These are phyloP conservation scores for Crassisporium funariophilum DNA, from an alignment of 768 basidiomycete genomes.

Conservation along the genomic window DNA sequence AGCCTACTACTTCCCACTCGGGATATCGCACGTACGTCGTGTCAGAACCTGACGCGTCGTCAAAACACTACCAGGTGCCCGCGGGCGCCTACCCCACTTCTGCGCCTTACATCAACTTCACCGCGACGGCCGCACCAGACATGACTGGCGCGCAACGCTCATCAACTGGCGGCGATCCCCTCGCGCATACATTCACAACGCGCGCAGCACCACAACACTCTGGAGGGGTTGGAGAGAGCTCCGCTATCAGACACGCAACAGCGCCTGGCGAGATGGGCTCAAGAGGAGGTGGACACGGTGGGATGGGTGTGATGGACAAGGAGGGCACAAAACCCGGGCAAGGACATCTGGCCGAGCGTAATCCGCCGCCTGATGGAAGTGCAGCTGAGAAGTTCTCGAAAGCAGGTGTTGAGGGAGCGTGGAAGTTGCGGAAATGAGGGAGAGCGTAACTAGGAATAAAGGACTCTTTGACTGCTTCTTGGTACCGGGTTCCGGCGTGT, in stretches of 20 bases:
- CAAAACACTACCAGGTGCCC: conserved; percentile 68
- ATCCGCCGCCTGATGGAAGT: conserved; percentile 46
- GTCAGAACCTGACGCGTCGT: conserved; percentile 66
- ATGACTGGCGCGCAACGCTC: conserved; percentile 36
- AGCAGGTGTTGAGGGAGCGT: conserved; percentile 46
- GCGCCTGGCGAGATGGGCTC: conserved; percentile 50
- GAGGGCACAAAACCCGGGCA: conserved; percentile 37
- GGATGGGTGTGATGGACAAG: conserved; percentile 45
- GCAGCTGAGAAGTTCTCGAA: conserved; percentile 48
- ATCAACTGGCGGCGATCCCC: conserved; percentile 42
- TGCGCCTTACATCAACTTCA: conserved; percentile 45
- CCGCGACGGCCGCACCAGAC: conserved; percentile 41
- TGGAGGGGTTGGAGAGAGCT: conserved; percentile 49
- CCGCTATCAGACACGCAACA: conserved; percentile 41
- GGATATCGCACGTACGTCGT: conserved; percentile 71
- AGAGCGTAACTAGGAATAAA: too few relatives aligned
- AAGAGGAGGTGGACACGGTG: conserved; percentile 44
- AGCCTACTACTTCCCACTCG: conserved; percentile 44
- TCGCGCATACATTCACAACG: conserved; percentile 48
- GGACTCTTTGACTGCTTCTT: too few relatives aligned
- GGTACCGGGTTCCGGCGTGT: too few relatives aligned
- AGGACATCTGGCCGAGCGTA: conserved; percentile 43
- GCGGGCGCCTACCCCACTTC: conserved; percentile 66
- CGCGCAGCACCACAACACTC: conserved; percentile 41
- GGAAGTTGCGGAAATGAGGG: conserved; percentile 50